Base-by-base conservation (phyloP, 1,284 basidiomycete species). In the Ustilago shanxiensis region DNA sequence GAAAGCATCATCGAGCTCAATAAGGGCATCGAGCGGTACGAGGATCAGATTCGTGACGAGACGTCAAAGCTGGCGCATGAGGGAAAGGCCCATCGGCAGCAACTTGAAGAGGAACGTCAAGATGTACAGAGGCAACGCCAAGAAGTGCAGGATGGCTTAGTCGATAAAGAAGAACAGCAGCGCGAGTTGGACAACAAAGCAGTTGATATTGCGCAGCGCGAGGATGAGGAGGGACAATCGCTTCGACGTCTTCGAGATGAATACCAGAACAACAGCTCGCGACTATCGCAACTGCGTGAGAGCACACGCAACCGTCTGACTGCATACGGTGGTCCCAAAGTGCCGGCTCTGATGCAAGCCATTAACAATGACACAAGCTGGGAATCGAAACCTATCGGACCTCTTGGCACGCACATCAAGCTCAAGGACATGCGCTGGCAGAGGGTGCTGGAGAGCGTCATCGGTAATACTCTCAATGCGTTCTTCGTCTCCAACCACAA, bases 361-460 rank as follows among this genome's bases (percentile, higher is more conserved):
- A 72, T 87, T 94, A 83, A 88, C 29, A 92, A 92, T 10, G 89
- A 91, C 39, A 87, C 84, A 18, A 62, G 77, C 22, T 86, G 84
- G 84, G 56, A 50, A 16, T 29, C 57, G 1, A 73, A 65, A 45
- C 83, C 83, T 13, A 49, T 84, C 16, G 84, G 84, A 16, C 95
- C 96, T 0, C 86, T 98, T 29, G 97, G 97, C 0, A 95, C 95
- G 0, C 88, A 98, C 83, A 91, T 99, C 76, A 92, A 92, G 80
- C 90, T 95, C 54, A 90, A 88, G 61, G 93, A 97, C 66, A 87
- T 88, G 73, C 87, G 85, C 33, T 99, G 93, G 91, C 90, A 90
- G 0, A 87, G 87, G 0, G 79, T 94, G 8, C 85, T 98, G 72
- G 90, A 93, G 41, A 88, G 88, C 18, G 89, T 92, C 77, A 88